phyloP scores from a whole-genome alignment of 2,329 filamentous ascomycete genomes.

The Lecanosticta acicola region DNA sequence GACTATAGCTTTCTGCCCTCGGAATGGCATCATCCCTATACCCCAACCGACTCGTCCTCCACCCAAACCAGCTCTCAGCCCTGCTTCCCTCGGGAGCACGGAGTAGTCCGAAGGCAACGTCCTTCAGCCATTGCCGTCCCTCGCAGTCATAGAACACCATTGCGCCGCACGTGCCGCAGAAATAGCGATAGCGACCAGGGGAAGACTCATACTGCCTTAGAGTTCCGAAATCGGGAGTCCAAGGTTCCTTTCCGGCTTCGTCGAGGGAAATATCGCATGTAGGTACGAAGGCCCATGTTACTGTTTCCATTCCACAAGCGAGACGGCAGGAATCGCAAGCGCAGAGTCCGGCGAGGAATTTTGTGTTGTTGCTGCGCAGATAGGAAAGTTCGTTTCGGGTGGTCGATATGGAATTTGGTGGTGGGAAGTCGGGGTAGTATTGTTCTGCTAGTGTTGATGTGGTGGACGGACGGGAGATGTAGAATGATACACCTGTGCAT shows the following conservation, averaged over 20 bases:
- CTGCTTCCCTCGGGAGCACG: conserved; percentile 47
- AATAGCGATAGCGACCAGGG: conserved; percentile 51
- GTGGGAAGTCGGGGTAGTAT: conserved; percentile 50
- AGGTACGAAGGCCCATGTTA: conserved; percentile 62
- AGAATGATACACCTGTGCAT: conserved; percentile 53
- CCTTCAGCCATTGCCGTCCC: conserved; percentile 51
- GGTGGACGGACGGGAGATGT: conserved; percentile 51
- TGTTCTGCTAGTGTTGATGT: conserved; percentile 44
- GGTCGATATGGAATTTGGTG: conserved; percentile 37
- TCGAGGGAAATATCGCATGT: conserved; percentile 49
- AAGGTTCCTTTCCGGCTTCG: conserved; percentile 19
- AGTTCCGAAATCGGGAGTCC: conserved; percentile 37
- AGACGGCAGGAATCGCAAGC: conserved; percentile 59
- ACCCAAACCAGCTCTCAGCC: conserved; percentile 57
- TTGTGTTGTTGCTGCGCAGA: conserved; percentile 45
- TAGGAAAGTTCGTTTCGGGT: conserved; percentile 55
- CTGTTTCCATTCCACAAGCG: conserved; percentile 56
- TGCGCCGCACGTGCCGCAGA: conserved; percentile 59
- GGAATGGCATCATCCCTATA: conserved; percentile 51
- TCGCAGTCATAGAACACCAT: conserved; percentile 58
- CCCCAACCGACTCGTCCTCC: conserved; percentile 55
- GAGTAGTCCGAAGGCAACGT: conserved; percentile 57
- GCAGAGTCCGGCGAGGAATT: conserved; percentile 57
- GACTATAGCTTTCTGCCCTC: conserved; percentile 19
- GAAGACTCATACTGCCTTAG: conserved; percentile 53